Evolutionary conservation across 2,329 filamentous ascomycete genomes (phyloP), one percentile per base, ranked within the genome.

Genomic region (Byssoonygena ceratinophila): DNA sequence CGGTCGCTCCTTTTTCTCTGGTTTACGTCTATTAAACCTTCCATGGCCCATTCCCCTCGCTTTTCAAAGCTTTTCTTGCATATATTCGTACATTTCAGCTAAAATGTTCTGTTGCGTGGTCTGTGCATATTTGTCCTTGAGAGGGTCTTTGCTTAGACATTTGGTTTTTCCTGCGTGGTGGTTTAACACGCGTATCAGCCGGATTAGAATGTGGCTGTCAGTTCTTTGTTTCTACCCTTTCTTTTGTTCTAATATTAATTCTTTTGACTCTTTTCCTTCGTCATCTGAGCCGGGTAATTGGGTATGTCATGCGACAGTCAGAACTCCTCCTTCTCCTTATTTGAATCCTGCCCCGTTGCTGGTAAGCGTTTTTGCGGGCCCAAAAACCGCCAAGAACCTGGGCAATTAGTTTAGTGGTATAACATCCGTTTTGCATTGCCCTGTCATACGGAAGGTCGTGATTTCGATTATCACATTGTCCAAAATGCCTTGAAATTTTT

Each of bases 381-480:
- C 5, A 11, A 40, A 7, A 4, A 4, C n/a, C n/a, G 39, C 46
- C 39, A 54, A 48, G 16, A 43, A 52, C 2, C 16, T 45, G 51
- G 54, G 54, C 54, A 51, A 55, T 55, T 55, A 53, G 54, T 49
- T 53, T 41, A 55, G 51, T 53, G 46, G 46, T 55, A 53, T 46
- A 55, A 52, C 51, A 45, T 55, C 47, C 46, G 51, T 52, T 55
- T 55, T 55, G 54, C 54, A 55, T 51, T 47, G 36, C 36, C 11
- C 9, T 6, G 14, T 22, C 27, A 8, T 55, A 52, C 51, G 46
- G 47, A 53, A 53, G 54, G 54, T 53, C 54, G 54, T 39, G 51
- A 57, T 57, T 57, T 55, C 52, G 55, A 57, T 55, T 57, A 57
- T 55, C 55, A 34, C 55, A 57, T 57, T 53, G 53, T 55, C 37